A percentile compares a stretch with the other conserved stretches of the same genome.
These are phyloP conservation scores for Talaromyces borbonicus DNA, from an alignment of 495 filamentous ascomycete genomes.

Conservation along the genomic window DNA sequence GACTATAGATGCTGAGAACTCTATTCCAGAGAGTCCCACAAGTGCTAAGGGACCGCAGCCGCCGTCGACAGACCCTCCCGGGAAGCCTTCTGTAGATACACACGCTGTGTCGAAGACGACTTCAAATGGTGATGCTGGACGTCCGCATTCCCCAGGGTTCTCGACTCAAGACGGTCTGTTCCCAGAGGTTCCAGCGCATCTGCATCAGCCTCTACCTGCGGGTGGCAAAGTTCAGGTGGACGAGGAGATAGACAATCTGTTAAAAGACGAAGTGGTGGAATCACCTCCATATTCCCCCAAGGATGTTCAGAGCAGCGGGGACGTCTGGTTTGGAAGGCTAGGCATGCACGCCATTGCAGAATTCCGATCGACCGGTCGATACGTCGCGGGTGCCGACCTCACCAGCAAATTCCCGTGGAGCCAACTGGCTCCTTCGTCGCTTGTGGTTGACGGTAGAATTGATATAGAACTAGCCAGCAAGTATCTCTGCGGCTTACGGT, in stretches of 20 bases:
- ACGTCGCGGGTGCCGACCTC: slow-evolving; percentile 70
- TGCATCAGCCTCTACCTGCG: slow-evolving; percentile 31
- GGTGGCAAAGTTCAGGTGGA: slow-evolving; percentile 50
- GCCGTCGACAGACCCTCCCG: slow-evolving; percentile 28
- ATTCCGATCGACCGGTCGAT: slow-evolving; percentile 66
- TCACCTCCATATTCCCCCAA: slow-evolving; percentile 82
- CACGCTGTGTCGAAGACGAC: not conserved
- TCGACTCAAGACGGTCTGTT: slow-evolving; percentile 27
- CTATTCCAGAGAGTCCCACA: slow-evolving; percentile 23
- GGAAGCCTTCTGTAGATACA: not conserved
- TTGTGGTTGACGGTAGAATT: slow-evolving; percentile 78
- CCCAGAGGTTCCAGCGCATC: slow-evolving; percentile 32
- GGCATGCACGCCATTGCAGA: slow-evolving; percentile 67
- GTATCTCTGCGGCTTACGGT: slow-evolving; percentile 76
- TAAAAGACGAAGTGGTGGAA: slow-evolving; percentile 71
- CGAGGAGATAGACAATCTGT: slow-evolving; percentile 80
- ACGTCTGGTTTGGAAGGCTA: slow-evolving; percentile 72
- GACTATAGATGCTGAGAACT: slow-evolving; percentile 28
- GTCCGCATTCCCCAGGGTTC: slow-evolving; percentile 4
- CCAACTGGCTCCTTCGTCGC: slow-evolving; percentile 54
- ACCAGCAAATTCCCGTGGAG: slow-evolving; percentile 52
- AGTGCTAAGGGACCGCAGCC: slow-evolving; percentile 21
- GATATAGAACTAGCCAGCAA: slow-evolving; percentile 68
- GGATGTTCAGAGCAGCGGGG: slow-evolving; percentile 53
- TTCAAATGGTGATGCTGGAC: slow-evolving; percentile 10